These are phyloP conservation scores for Kluyveromyces sp. DNA, from an alignment of 1,139 yeast genomes.

Conservation along the genomic window DNA sequence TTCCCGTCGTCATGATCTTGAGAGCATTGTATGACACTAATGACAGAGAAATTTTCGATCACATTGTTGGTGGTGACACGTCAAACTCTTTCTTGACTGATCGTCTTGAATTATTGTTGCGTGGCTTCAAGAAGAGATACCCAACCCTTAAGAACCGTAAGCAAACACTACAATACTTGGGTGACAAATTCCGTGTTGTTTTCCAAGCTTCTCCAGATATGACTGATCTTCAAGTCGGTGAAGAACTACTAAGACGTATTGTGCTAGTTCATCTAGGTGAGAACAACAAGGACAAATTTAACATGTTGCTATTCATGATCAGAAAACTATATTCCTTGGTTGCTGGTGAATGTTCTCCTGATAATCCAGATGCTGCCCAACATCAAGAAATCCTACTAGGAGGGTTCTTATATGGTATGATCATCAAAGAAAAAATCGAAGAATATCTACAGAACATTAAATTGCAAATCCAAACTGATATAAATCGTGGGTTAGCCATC, in stretches of 20 bases:
- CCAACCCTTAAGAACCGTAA: constrained; percentile 73
- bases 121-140: constrained; percentile 63
- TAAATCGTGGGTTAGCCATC: constrained; percentile 73
- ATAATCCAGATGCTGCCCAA: constrained; percentile 98
- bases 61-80: constrained; percentile 84
- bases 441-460: constrained; percentile 75
- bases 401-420: constrained; percentile 96
- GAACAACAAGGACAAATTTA: constrained; percentile 66
- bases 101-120: constrained; percentile 86
- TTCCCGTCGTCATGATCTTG: constrained; percentile 88
- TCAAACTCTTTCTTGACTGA: constrained; percentile 91
- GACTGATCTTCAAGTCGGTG: constrained; percentile 86
- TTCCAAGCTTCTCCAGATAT: constrained; percentile 84
- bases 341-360: constrained; percentile 95
- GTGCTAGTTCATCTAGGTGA: constrained; percentile 77
- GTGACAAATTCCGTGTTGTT: constrained; percentile 92
- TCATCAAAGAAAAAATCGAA: constrained; percentile 89
- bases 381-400: constrained; percentile 96
- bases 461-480: constrained; percentile 70
- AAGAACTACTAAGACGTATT: constrained; percentile 70
- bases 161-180: constrained; percentile 86
- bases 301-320: constrained; percentile 85
- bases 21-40: constrained; percentile 86
- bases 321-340: constrained; percentile 90
- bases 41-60: constrained; percentile 93